Base-by-base conservation (phyloP, 2,329 filamentous ascomycete species). In the Colletotrichum spinosum region DNA sequence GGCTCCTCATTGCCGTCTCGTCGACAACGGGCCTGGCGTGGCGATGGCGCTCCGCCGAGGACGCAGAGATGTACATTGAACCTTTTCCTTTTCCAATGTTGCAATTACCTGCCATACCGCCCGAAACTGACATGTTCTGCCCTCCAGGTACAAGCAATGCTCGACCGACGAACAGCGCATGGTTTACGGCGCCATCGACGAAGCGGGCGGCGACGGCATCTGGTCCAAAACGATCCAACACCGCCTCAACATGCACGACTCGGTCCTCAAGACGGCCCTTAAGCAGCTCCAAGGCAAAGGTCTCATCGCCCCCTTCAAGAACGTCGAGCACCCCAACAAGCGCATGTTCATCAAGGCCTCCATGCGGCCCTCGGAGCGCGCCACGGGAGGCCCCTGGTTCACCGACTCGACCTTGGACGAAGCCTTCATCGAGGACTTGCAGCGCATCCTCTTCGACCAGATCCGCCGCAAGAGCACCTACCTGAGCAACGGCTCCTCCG, bases 321-420 rank as follows among this genome's bases (percentile, higher is more conserved):
- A 91, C 77, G 94, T 97, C 78, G 94, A 97, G 80, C 90, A 92
- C 74, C 93, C 93, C 35, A 92, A 90, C 70, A 92, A 96, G 75
- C 97, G 97, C 80, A 97, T 97, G 86, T 99, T 96, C 84, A 97
- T 99, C 85, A 90, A 97, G 73, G 88, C 90, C 58, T 90, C 90
- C 68, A 86, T 99, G 67, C 88, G 89, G 10, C 95, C 96, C 0
- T 93, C 91, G 58, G 94, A 97, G 68, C 92, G 96, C 67, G 92
- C 97, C 51, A 97, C 94, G 0, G 96, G 96, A 52, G 96, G 96
- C 2, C 92, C 93, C 8, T 99, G 95, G 93, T 97, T 96, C 77
- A 94, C 92, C 8, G 94, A 97, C 68, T 92, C 93, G 56, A 92
- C 94, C 69, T 86, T 98, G 11, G 96, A 99, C 78, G 90, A 92